phyloP scores from a whole-genome alignment of 176 grass and related monocot species.

The Tillandsia leiboldiana region DNA sequence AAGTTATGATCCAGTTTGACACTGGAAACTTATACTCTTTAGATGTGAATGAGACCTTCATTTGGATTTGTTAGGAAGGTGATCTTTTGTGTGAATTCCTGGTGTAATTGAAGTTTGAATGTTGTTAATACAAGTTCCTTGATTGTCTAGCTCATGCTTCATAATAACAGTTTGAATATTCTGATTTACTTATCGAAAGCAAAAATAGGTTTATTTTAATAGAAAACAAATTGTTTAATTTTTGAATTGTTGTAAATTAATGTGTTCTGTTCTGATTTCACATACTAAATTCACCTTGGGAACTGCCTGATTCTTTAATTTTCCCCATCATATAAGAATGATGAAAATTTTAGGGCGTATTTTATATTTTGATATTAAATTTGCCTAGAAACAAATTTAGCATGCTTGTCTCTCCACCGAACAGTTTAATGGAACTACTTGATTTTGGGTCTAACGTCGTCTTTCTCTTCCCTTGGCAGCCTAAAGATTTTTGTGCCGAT shows the following conservation, averaged over 20 bases:
- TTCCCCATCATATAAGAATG: not conserved
- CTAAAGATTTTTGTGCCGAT: constrained; percentile 93
- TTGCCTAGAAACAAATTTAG: not conserved
- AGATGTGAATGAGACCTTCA: too few species aligned
- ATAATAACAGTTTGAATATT: too few species aligned
- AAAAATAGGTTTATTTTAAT: not conserved
- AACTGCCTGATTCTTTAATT: too few species aligned
- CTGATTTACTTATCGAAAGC: too few species aligned
- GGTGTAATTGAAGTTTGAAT: too few species aligned
- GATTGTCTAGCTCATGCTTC: too few species aligned
- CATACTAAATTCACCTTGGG: not conserved
- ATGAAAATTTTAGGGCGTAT: not conserved
- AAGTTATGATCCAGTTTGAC: too few species aligned
- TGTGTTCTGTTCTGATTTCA: not conserved
- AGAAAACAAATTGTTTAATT: not conserved
- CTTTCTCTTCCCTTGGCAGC: constrained; percentile 27
- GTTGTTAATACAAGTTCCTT: too few species aligned
- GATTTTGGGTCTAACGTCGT: not conserved
- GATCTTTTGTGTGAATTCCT: too few species aligned
- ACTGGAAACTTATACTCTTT: too few species aligned
- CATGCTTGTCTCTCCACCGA: not conserved
- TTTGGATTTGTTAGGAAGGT: too few species aligned
- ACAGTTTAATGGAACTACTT: constrained; percentile 1
- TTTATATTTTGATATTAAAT: not conserved
- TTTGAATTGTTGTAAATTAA: not conserved